These are phyloP conservation scores for Ophiostoma pallidulum DNA, from an alignment of 2,329 filamentous ascomycete genomes.

Conservation along the genomic window DNA sequence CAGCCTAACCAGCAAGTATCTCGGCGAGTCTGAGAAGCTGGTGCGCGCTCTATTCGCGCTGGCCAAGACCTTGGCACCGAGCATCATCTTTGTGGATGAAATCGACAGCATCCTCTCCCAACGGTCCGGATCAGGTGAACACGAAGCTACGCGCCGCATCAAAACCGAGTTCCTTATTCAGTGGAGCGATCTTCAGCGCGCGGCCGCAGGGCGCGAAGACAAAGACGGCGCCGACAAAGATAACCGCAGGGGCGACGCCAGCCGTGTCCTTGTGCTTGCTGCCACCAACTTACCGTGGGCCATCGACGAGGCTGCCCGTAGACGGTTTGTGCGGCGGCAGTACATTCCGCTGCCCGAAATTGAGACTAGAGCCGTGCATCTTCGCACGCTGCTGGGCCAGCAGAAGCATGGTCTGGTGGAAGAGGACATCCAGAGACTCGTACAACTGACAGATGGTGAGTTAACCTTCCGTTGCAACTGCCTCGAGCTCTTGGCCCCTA, in stretches of 20 bases:
- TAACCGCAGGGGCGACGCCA: slow-evolving; percentile 73
- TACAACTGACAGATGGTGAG: slow-evolving; percentile 76
- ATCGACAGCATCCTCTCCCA: slow-evolving; percentile 90
- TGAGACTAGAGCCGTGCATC: slow-evolving; percentile 67
- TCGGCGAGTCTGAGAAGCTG: slow-evolving; percentile 93
- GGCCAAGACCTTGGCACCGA: slow-evolving; percentile 82
- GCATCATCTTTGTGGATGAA: slow-evolving; percentile 97
- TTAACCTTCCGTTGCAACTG: too few relatives aligned
- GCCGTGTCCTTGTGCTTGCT: slow-evolving; percentile 81
- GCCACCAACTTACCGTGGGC: slow-evolving; percentile 97
- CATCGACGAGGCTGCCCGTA: slow-evolving; percentile 87
- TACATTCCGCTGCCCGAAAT: slow-evolving; percentile 92
- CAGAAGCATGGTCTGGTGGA: slow-evolving; percentile 75
- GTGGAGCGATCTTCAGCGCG: slow-evolving; percentile 83
- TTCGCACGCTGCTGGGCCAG: slow-evolving; percentile 70
- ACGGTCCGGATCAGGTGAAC: slow-evolving; percentile 72
- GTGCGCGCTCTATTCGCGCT: slow-evolving; percentile 84
- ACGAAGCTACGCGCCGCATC: slow-evolving; percentile 86
- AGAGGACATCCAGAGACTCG: slow-evolving; percentile 61
- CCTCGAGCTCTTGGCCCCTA: too few relatives aligned
- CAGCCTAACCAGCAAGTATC: slow-evolving; percentile 88
- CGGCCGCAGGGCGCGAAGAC: slow-evolving; percentile 73
- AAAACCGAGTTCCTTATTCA: slow-evolving; percentile 98
- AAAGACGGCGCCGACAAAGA: slow-evolving; percentile 59
- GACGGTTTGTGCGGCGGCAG: slow-evolving; percentile 84